A percentile compares a stretch with the other conserved stretches of the same genome.
Evolutionary conservation across 2,329 filamentous ascomycete species (phyloP).

Genomic region (Boeremia exigua): DNA sequence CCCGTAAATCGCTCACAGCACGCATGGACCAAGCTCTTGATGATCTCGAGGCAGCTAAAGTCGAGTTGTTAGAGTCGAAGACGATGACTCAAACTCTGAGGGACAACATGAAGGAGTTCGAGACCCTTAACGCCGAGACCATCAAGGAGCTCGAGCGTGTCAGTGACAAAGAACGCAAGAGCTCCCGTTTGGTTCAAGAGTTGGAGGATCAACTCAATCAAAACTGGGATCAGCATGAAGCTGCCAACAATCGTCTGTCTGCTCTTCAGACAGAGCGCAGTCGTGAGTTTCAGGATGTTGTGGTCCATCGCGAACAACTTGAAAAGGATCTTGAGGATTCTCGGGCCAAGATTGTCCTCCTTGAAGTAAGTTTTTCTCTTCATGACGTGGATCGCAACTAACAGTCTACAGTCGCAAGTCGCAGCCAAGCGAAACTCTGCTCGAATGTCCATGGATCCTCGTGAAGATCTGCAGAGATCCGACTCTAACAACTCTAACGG

Average conservation of each 20-base stretch:
- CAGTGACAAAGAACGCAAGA: conserved; percentile 79
- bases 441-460: conserved; percentile 54
- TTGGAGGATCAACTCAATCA: conserved; percentile 94
- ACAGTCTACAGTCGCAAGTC: conserved; percentile 63
- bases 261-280: conserved; percentile 60
- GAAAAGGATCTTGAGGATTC: conserved; percentile 77
- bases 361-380: conserved; percentile 68
- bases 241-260: conserved; percentile 83
- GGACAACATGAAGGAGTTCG: conserved; percentile 53
- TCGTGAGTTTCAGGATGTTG: conserved; percentile 50
- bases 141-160: conserved; percentile 64
- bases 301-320: conserved; percentile 52
- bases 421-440: conserved; percentile 58
- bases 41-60: conserved; percentile 51
- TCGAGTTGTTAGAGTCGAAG: conserved; percentile 51
- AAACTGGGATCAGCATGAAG: conserved; percentile 92
- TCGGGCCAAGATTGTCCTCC: conserved; percentile 72
- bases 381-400: conserved; percentile 15
- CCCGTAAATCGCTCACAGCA: conserved; percentile 52
- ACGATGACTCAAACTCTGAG: conserved; percentile 50
- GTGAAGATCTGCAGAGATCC: conserved; percentile 59
- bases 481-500: conserved; percentile 71
- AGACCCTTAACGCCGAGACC: conserved; percentile 59
- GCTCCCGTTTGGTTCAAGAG: conserved; percentile 89
- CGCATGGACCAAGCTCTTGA: conserved; percentile 52